phyloP scores from a whole-genome alignment of 495 filamentous ascomycete genomes.

The Penicillium cinerascens region DNA sequence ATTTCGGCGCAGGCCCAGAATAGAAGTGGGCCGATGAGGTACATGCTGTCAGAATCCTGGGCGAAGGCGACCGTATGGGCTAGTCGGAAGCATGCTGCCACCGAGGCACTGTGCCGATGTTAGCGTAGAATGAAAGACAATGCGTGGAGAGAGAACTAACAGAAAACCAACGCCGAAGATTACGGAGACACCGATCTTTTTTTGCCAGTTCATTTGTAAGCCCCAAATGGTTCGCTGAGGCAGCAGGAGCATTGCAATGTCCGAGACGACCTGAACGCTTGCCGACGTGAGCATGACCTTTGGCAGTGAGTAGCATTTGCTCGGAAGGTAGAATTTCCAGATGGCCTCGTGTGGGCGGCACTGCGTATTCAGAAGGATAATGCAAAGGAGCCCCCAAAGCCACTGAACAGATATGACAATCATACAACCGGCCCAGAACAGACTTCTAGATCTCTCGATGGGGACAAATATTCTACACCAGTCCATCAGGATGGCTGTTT shows the following conservation, averaged over 20 bases:
- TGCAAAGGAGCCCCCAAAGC: slow-evolving; percentile 12
- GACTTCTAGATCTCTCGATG: slow-evolving; percentile 7
- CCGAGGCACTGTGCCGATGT: slow-evolving; percentile 8
- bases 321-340: slow-evolving; percentile 18
- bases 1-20: slow-evolving; percentile 27
- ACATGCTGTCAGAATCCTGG: slow-evolving; percentile 15
- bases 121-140: neutral
- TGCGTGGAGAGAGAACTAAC: slow-evolving; percentile 19
- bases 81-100: slow-evolving; percentile 18
- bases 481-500: slow-evolving; percentile 20
- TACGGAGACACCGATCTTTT: slow-evolving; percentile 40
- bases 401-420: slow-evolving; percentile 15
- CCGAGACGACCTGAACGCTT: slow-evolving; percentile 36
- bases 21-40: slow-evolving; percentile 15
- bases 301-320: slow-evolving; percentile 20
- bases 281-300: slow-evolving; percentile 27
- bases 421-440: slow-evolving; percentile 22
- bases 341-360: slow-evolving; percentile 18
- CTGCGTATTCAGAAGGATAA: slow-evolving; percentile 19
- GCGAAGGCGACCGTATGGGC: slow-evolving; percentile 13
- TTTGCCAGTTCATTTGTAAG: slow-evolving; percentile 31
- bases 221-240: slow-evolving; percentile 37
- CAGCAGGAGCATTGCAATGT: slow-evolving; percentile 36
- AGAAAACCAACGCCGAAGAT: slow-evolving; percentile 41
- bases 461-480: slow-evolving; percentile 23